These are phyloP conservation scores for Raddia guianensis DNA, from an alignment of 176 grass and related monocot genomes.

Conservation along the genomic window DNA sequence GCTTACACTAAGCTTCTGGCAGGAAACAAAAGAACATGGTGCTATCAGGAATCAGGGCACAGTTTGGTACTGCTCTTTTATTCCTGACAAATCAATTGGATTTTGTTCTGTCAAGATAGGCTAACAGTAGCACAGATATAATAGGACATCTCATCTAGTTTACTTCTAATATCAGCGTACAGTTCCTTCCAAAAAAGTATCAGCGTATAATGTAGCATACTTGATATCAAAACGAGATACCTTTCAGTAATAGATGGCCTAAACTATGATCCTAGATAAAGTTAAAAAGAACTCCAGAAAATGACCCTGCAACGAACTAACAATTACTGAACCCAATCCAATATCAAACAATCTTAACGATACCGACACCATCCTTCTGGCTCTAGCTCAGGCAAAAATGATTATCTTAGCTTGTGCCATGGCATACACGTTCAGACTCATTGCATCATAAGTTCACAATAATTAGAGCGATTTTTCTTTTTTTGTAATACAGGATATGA, in stretches of 20 bases:
- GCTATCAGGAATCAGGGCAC: background rate
- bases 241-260: slow-evolving; percentile 11
- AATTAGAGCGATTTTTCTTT: background rate
- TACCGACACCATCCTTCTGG: background rate
- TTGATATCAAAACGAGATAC: background rate
- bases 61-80: background rate
- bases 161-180: background rate
- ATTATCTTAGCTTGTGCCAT: slow-evolving; percentile 11
- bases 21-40: slow-evolving; percentile 5
- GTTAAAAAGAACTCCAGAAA: background rate
- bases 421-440: slow-evolving; percentile 23
- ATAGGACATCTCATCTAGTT: background rate
- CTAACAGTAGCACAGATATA: background rate
- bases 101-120: background rate
- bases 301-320: background rate
- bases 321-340: background rate
- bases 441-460: background rate
- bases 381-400: background rate
- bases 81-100: background rate
- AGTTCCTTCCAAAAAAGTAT: background rate
- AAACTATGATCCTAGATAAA: background rate
- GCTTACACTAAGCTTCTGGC: background rate
- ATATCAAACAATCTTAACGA: background rate
- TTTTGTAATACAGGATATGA: background rate
- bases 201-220: background rate